Base-by-base conservation (phyloP, 1,284 basidiomycete genomes). In the Wallemia mellicola region DNA sequence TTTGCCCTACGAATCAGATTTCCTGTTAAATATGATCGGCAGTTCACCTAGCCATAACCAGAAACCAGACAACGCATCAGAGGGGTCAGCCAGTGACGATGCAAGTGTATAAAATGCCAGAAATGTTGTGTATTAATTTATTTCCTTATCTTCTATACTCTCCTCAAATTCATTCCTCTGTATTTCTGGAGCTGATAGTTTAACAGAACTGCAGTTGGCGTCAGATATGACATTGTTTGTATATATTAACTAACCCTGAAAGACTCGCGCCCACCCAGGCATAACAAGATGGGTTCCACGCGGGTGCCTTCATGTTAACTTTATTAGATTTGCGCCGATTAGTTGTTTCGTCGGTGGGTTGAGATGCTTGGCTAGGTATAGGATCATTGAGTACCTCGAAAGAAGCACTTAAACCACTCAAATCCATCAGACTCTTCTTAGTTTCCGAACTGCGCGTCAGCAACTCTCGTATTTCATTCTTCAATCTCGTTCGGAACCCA, bases 221-320 rank as follows among this genome's bases (percentile, higher is more conserved):
- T 30, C 17, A 17, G 28, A 7, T 30, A n/a, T n/a, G n/a, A n/a
- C n/a, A n/a, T n/a, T n/a, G n/a, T n/a, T n/a, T n/a, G n/a, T n/a
- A n/a, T n/a, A n/a, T n/a, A 9, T 32, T n/a, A 11, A 72, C 80
- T 64, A 68, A 86, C 82, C 89, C 91, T 1, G 87, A 85, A 17
- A 95, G 70, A 30, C 85, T 88, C 0, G 86, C 89, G 1, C 89
- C 89, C n/a, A 95, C 79, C 88, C 89, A 95, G 0, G 82, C 76
- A 69, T 89, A 74, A 30, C 79, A 74, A 1, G 79, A 78, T 1
- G 87, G 81, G 3, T 80, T 72, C 70, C 88, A 92, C 0, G 85
- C 82, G 0, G 88, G 89, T 0, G 84, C 85, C 64, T 78, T 82
- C 2, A 87, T 87, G 0, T 79, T 79, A 62, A 79, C 79, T 0